A percentile compares a stretch with the other conserved stretches of the same genome.
Evolutionary conservation across 768 basidiomycete genomes (phyloP).

Genomic region (Royoungia palumana): DNA sequence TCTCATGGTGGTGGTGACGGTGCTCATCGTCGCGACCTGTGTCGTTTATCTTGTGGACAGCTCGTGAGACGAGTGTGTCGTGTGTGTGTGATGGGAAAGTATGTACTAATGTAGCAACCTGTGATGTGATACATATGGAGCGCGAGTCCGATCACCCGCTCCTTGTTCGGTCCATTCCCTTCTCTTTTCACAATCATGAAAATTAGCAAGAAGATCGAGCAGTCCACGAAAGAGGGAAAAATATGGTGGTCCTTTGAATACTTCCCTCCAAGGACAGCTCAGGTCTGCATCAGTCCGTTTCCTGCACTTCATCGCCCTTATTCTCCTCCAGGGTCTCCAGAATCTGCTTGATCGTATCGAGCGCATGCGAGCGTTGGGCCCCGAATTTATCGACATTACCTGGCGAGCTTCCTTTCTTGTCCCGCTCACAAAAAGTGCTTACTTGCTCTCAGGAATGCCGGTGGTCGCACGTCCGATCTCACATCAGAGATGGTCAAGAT

Average conservation of each 20-base stretch:
- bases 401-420: constrained; percentile 48
- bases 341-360: constrained; percentile 98
- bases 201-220: constrained; percentile 90
- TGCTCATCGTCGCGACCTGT: constrained; percentile 49
- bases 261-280: constrained; percentile 93
- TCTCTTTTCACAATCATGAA: constrained; percentile 56
- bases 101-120: constrained; percentile 4
- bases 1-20: constrained; percentile 48
- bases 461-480: constrained; percentile 91
- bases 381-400: constrained; percentile 98
- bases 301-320: background rate
- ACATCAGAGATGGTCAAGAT: constrained; percentile 93
- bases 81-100: background rate
- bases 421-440: background rate
- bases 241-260: constrained; percentile 99
- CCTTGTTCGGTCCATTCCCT: constrained; percentile 11
- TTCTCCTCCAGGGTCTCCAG: constrained; percentile 49
- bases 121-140: constrained; percentile 12
- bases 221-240: constrained; percentile 79
- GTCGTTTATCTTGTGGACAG: constrained; percentile 44
- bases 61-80: constrained; percentile 5
- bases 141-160: constrained; percentile 6
- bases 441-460: constrained; percentile 74
- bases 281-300: constrained; percentile 46
- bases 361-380: constrained; percentile 92